Evolutionary conservation across 768 basidiomycete species (phyloP).

Genomic region (Mycena crocata): DNA sequence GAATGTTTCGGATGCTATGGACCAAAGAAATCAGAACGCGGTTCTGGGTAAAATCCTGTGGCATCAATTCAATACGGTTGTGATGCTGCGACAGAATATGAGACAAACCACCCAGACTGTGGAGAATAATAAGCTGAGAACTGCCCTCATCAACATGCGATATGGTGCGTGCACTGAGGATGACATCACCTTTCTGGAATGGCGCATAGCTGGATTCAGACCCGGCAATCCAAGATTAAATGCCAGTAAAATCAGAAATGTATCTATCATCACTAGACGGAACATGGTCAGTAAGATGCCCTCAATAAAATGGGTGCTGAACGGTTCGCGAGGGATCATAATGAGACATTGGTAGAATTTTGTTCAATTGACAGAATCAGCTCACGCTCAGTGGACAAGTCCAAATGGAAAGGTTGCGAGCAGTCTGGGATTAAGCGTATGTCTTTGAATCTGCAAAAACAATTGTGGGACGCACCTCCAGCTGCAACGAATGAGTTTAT

Average conservation of each 20-base stretch:
- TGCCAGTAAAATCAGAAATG: background rate
- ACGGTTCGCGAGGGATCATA: background rate
- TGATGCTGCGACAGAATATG: background rate
- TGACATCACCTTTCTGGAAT: background rate
- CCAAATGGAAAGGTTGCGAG: background rate
- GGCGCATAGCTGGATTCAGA: background rate
- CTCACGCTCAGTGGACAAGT: background rate
- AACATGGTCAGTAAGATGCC: background rate
- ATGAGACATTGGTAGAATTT: background rate
- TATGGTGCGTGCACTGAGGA: background rate
- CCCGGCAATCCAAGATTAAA: background rate
- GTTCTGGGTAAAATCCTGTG: background rate
- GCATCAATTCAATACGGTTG: background rate
- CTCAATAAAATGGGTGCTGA: too few species aligned
- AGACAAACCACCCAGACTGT: constrained; percentile 14
- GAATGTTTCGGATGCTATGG: background rate
- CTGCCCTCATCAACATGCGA: background rate
- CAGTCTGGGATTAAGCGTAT: background rate
- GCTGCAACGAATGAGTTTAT: too few species aligned
- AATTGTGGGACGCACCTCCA: too few species aligned
- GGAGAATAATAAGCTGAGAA: background rate
- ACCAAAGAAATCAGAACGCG: background rate
- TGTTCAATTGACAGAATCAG: background rate
- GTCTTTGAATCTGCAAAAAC: too few species aligned
- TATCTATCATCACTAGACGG: background rate